Evolutionary conservation across 176 grass and related monocot genomes (phyloP).

Genomic region (Elymus sibiricus): DNA sequence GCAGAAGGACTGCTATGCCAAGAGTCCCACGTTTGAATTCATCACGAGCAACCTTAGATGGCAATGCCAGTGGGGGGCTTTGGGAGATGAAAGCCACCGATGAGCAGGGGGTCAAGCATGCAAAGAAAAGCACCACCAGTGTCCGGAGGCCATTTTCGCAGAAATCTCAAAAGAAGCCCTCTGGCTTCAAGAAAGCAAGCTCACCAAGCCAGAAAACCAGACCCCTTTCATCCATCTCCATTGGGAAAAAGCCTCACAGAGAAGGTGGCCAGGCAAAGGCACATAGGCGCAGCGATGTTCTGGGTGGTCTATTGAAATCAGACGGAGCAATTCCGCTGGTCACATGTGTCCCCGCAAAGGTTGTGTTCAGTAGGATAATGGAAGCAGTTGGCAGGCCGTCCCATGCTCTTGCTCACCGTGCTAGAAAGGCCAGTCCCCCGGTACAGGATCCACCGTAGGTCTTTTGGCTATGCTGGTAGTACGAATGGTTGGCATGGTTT

Average conservation of each 20-base stretch:
- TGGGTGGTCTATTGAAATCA: slow-evolving; percentile 59
- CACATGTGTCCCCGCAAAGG: slow-evolving; percentile 72
- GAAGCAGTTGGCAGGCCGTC: slow-evolving; percentile 72
- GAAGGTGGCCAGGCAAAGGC: slow-evolving; percentile 26
- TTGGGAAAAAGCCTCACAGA: slow-evolving; percentile 23
- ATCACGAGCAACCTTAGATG: slow-evolving; percentile 32
- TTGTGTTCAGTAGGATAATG: slow-evolving; percentile 79
- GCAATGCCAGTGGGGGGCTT: slow-evolving; percentile 20
- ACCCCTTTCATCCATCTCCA: slow-evolving; percentile 43
- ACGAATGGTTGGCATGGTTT: slow-evolving; percentile 8
- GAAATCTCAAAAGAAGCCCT: slow-evolving; percentile 57
- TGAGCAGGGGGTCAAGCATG: slow-evolving; percentile 10
- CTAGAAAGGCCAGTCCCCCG: slow-evolving; percentile 39
- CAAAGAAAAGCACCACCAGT: slow-evolving; percentile 21
- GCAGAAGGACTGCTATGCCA: slow-evolving; percentile 75
- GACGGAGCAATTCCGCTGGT: slow-evolving; percentile 53
- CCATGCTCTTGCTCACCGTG: slow-evolving; percentile 26
- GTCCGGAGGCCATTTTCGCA: slow-evolving; percentile 3
- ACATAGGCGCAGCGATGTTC: slow-evolving; percentile 32
- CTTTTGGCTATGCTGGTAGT: background rate
- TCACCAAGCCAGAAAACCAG: slow-evolving; percentile 51
- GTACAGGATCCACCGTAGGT: slow-evolving; percentile 34
- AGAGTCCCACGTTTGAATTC: slow-evolving; percentile 58
- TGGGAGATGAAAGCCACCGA: slow-evolving; percentile 27
- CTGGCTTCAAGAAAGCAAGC: slow-evolving; percentile 39